Evolutionary conservation across 2,329 filamentous ascomycete genomes (phyloP).

Genomic region (Fusarium floridanum): DNA sequence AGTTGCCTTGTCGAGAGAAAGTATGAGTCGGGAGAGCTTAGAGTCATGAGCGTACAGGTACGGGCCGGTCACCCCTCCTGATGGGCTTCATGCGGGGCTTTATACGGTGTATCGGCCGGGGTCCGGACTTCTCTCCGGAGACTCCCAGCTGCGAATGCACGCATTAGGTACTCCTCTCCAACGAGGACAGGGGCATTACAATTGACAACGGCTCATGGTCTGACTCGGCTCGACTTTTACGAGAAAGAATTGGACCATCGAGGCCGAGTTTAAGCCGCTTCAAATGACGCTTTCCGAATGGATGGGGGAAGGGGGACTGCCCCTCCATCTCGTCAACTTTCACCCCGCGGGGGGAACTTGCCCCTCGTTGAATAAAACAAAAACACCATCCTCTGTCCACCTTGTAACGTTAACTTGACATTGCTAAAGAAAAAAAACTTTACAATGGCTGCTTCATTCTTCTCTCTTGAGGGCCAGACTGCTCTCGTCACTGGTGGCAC

Average conservation of each 20-base stretch:
- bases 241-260: slow-evolving; percentile 1
- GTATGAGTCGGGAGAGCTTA: not conserved
- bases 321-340: slow-evolving; percentile 17
- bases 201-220: slow-evolving; percentile 1
- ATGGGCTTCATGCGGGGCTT: slow-evolving; percentile 15
- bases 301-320: not conserved
- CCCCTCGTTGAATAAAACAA: slow-evolving; percentile 22
- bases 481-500: slow-evolving; percentile 70
- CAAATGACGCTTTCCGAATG: not conserved
- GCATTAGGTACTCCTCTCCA: slow-evolving; percentile 5
- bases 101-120: slow-evolving; percentile 7
- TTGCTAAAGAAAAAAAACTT: not conserved
- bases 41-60: slow-evolving; percentile 6
- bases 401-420: not conserved
- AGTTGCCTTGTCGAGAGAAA: not conserved
- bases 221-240: not conserved
- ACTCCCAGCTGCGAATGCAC: not conserved
- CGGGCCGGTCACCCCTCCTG: slow-evolving; percentile 6
- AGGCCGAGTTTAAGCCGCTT: slow-evolving; percentile 12
- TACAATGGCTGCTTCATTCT: slow-evolving; percentile 57
- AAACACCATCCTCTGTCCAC: not conserved
- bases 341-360: slow-evolving; percentile 23
- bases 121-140: slow-evolving; percentile 36
- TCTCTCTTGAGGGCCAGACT: slow-evolving; percentile 69
- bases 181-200: slow-evolving; percentile 4